These are phyloP conservation scores for Combretum micranthum DNA, from an alignment of 345 rosid species.

Conservation along the genomic window DNA sequence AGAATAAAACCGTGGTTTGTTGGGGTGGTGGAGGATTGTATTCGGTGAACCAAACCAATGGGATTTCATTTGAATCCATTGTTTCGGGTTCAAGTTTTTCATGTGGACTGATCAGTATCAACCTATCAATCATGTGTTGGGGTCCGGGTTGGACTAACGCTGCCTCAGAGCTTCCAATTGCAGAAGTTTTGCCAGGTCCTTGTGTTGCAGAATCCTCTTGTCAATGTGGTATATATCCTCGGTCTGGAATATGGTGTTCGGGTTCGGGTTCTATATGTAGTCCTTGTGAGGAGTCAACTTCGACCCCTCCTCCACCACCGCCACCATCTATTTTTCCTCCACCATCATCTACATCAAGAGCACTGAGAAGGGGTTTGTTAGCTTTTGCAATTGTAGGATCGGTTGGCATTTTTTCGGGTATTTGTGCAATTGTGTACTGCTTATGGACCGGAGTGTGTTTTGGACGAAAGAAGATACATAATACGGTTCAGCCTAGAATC, in stretches of 20 bases:
- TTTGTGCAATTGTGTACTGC: conserved; percentile 56
- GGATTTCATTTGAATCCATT: conserved; percentile 44
- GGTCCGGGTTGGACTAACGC: conserved; percentile 45
- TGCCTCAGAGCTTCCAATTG: conserved; percentile 24
- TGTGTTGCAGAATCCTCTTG: conserved; percentile 43
- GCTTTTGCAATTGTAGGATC: conserved; percentile 75
- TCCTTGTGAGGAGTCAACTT: conserved; percentile 20
- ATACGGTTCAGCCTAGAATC: conserved; percentile 89
- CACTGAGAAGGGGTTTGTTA: conserved; percentile 50
- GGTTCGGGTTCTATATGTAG: conserved; percentile 50
- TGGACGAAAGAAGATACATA: conserved; percentile 77
- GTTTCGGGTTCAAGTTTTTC: conserved; percentile 62
- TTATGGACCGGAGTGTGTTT: conserved; percentile 75
- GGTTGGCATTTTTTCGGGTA: conserved; percentile 51
- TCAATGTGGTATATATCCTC: conserved; percentile 39
- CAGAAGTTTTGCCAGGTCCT: conserved; percentile 59
- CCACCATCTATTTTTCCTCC: conserved; percentile 12
- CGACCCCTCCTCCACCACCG: conserved; percentile 1
- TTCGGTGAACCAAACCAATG: conserved; percentile 22
- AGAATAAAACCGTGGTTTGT: conserved; percentile 49
- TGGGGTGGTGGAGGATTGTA: conserved; percentile 60
- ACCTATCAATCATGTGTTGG: conserved; percentile 64
- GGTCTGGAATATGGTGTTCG: conserved; percentile 40
- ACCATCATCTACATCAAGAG: conserved; percentile 26
- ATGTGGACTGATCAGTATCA: conserved; percentile 49